Evolutionary conservation across 2,329 filamentous ascomycete species (phyloP).

Genomic region (Colletotrichum truncatum): DNA sequence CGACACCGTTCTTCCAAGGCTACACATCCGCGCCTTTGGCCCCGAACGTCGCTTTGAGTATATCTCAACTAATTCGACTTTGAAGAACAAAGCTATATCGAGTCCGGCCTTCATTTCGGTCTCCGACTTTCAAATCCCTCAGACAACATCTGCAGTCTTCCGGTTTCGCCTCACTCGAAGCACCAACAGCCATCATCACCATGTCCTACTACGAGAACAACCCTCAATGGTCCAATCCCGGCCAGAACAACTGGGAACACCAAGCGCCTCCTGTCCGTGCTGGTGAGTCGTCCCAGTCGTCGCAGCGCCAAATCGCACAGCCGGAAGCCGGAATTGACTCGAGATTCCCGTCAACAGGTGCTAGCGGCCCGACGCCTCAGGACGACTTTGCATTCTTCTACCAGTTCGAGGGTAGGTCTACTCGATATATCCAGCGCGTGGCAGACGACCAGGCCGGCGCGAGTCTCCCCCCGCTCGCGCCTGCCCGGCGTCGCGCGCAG

Average conservation of each 20-base stretch:
- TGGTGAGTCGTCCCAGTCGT: slow-evolving; percentile 34
- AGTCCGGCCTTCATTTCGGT: not conserved
- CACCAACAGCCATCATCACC: slow-evolving; percentile 27
- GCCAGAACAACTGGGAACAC: slow-evolving; percentile 56
- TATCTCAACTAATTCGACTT: slow-evolving; percentile 19
- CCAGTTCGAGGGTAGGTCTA: slow-evolving; percentile 85
- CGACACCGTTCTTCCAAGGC: slow-evolving; percentile 25
- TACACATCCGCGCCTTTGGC: slow-evolving; percentile 23
- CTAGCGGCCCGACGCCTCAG: slow-evolving; percentile 77
- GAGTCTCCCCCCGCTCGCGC: not conserved
- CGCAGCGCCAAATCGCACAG: slow-evolving; percentile 23
- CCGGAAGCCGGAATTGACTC: slow-evolving; percentile 25
- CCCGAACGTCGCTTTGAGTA: slow-evolving; percentile 21
- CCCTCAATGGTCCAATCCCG: slow-evolving; percentile 48
- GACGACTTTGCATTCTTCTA: slow-evolving; percentile 86
- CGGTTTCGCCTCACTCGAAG: slow-evolving; percentile 6
- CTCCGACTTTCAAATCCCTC: not conserved
- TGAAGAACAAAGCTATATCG: slow-evolving; percentile 2
- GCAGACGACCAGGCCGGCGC: not conserved
- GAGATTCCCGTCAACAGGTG: slow-evolving; percentile 59
- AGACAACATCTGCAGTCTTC: slow-evolving; percentile 1
- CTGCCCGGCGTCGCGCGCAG: slow-evolving; percentile 7
- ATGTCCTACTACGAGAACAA: slow-evolving; percentile 58
- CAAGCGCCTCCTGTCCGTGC: slow-evolving; percentile 53
- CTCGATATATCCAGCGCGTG: slow-evolving; percentile 23